Base-by-base conservation (phyloP, 1,284 basidiomycete genomes). In the Heterobasidion annosum region DNA sequence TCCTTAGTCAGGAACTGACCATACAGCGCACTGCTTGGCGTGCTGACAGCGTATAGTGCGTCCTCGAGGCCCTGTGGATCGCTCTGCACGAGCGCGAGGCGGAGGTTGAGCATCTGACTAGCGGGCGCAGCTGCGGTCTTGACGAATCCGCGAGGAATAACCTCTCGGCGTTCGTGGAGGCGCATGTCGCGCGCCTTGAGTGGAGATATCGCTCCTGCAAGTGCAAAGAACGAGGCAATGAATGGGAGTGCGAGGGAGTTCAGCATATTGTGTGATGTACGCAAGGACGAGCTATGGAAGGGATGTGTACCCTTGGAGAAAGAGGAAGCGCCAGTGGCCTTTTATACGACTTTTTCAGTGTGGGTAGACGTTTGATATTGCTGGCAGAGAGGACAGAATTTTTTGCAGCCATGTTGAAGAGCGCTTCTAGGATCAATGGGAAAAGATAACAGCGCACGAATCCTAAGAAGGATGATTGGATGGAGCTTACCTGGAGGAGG, bases 1-100 rank as follows among this genome's bases (percentile, higher is more conserved):
- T 64, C 63, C 42, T 63, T 64, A 18, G 61, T 62, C 34, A 72
- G 56, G 47, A 67, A 65, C 54, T 69, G 60, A 8, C 70, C 66
- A 56, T 68, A 71, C 8, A 52, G 51, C 13, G 60, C 45, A 54
- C 60, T 69, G 18, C 57, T 52, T 1, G 68, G 68, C 2, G 62
- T 64, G 56, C 65, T 66, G 53, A 67, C 65, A n/a, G 61, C 65
- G 57, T 58, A 60, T 16, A 70, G 60, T 18, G 58, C 62, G 43
- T 63, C 59, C 58, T 70, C 64, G 9, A 71, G 65, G 3, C 68
- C 69, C n/a, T 57, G 52, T 25, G 62, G 57, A 54, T 69, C 50
- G 40, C 54, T 58, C 37, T 62, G 63, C 12, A 60, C 61, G 34
- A 67, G 64, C 16, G 57, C 65, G 47, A 67, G 53, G 34, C 62